Evolutionary conservation across 225 moss, liverwort and hornwort genomes (phyloP).

Genomic region (Rhytidiadelphus loreus): DNA sequence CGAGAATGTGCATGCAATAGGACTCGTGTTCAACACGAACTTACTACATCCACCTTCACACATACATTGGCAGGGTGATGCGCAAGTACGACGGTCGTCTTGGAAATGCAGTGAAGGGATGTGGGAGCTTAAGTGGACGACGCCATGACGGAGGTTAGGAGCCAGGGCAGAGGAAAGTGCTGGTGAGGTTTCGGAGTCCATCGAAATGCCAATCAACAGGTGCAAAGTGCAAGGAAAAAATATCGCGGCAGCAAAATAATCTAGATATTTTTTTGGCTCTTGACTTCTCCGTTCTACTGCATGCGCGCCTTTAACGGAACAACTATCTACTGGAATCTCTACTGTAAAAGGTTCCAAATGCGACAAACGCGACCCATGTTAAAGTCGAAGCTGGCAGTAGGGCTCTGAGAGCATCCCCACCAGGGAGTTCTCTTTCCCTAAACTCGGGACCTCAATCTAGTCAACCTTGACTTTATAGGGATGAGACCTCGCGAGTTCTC

Average conservation of each 20-base stretch:
- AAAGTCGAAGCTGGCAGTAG: too few relatives aligned
- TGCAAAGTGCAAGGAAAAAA: background rate
- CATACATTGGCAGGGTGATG: background rate
- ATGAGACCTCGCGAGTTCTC: too few relatives aligned
- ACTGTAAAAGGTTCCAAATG: background rate
- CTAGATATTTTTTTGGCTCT: background rate
- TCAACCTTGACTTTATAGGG: too few relatives aligned
- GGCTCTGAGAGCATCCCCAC: too few relatives aligned
- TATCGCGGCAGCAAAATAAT: too few relatives aligned
- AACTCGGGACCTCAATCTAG: too few relatives aligned
- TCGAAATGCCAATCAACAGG: background rate
- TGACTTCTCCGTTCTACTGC: background rate
- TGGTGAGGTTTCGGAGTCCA: background rate
- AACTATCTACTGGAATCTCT: background rate
- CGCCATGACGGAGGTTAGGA: background rate
- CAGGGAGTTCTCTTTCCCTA: too few relatives aligned
- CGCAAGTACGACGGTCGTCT: background rate
- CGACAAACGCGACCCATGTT: background rate
- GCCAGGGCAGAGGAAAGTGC: background rate
- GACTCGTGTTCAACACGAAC: too few relatives aligned
- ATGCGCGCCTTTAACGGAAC: background rate
- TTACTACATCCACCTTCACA: background rate
- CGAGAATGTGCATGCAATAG: background rate
- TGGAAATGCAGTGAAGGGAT: background rate
- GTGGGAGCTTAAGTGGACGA: background rate